These are phyloP conservation scores for Alopecurus myosuroides DNA, from an alignment of 176 grass and related monocot genomes.

Conservation along the genomic window DNA sequence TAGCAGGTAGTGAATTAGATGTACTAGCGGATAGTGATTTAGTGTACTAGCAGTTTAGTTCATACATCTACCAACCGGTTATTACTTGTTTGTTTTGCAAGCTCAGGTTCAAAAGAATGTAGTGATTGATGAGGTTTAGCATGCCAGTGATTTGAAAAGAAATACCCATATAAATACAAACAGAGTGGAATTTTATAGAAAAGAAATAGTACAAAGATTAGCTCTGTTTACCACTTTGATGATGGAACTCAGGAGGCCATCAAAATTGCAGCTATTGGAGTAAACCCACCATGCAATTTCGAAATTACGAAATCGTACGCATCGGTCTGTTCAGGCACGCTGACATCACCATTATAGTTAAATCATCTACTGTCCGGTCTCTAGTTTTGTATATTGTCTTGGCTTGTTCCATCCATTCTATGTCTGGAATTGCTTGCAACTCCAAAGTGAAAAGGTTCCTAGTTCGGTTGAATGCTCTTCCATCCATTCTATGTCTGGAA, in stretches of 20 bases:
- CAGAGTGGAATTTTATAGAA: neutral
- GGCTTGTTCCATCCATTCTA: slow-evolving; percentile 38
- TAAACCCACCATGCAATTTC: slow-evolving; percentile 52
- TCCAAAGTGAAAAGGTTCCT: too few relatives aligned
- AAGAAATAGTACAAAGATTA: neutral
- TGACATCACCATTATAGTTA: slow-evolving; percentile 27
- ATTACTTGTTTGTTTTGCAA: too few relatives aligned
- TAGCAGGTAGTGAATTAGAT: too few relatives aligned
- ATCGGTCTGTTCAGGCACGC: slow-evolving; percentile 23
- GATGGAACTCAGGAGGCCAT: slow-evolving; percentile 76
- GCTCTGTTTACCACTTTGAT: slow-evolving; percentile 66
- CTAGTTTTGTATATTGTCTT: slow-evolving; percentile 42
- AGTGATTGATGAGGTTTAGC: too few relatives aligned
- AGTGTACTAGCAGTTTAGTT: too few relatives aligned
- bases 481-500: slow-evolving; percentile 39
- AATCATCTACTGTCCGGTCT: slow-evolving; percentile 32
- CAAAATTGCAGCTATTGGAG: slow-evolving; percentile 61
- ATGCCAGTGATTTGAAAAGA: neutral
- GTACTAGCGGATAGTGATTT: too few relatives aligned
- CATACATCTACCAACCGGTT: too few relatives aligned
- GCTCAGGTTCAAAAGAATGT: too few relatives aligned
- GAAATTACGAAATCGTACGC: slow-evolving; percentile 36
- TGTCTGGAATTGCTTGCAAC: slow-evolving; percentile 31
- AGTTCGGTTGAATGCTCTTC: too few relatives aligned
- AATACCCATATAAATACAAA: neutral